A percentile compares a stretch with the other conserved stretches of the same genome.
Conservation (phyloP, 2,329 filamentous ascomycete species). For the Cladophialophora bantiana region DNA sequence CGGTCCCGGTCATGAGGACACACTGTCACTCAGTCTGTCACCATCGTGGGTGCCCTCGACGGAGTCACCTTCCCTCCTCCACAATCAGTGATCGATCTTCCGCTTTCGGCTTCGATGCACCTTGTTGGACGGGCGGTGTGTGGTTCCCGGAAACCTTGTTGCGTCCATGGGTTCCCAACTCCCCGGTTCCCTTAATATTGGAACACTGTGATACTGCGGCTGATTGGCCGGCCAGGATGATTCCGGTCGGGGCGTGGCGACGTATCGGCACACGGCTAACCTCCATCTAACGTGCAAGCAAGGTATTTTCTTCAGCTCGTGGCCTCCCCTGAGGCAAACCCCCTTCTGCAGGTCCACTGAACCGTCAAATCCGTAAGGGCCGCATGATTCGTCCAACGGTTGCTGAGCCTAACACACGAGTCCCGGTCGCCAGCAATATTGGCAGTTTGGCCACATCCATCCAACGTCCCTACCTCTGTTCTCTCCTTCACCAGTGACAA, state of each 20-base stretch:
- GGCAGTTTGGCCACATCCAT: slow-evolving; percentile 35
- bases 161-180: slow-evolving; percentile 25
- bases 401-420: slow-evolving; percentile 17
- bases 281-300: slow-evolving; percentile 22
- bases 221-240: slow-evolving; percentile 26
- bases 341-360: slow-evolving; percentile 20
- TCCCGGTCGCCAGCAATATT: slow-evolving; percentile 13
- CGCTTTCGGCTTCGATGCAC: slow-evolving; percentile 6
- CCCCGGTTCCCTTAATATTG: slow-evolving; percentile 32
- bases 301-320: slow-evolving; percentile 33
- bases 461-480: slow-evolving; percentile 18
- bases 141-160: slow-evolving; percentile 16
- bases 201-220: slow-evolving; percentile 25
- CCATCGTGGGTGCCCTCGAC: background rate
- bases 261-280: slow-evolving; percentile 26
- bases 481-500: slow-evolving; percentile 16
- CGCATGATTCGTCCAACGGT: slow-evolving; percentile 16
- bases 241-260: slow-evolving; percentile 29
- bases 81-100: slow-evolving; percentile 4
- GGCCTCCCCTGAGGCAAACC: slow-evolving; percentile 24
- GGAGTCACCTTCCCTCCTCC: slow-evolving; percentile 5
- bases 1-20: slow-evolving; percentile 22
- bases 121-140: slow-evolving; percentile 12
- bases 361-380: slow-evolving; percentile 19
- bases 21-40: background rate